Conservation (phyloP, 2,329 filamentous ascomycete species). For the Colletotrichum destructivum region DNA sequence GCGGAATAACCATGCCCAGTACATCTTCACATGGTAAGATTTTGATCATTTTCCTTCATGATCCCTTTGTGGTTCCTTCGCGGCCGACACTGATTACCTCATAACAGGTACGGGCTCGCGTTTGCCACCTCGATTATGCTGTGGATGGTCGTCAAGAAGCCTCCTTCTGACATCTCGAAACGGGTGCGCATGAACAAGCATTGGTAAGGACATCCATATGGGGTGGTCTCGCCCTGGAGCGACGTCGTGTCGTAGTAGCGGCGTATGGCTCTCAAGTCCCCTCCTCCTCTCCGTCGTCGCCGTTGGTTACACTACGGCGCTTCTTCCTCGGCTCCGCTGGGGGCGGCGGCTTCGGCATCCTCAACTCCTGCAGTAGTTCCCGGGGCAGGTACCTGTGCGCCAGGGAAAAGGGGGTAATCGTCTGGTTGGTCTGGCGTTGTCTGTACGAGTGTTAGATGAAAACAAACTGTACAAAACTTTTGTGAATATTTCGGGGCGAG, state of each 20-base stretch:
- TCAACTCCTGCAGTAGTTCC: conserved; percentile 86
- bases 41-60: not conserved
- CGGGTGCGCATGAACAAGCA: conserved; percentile 83
- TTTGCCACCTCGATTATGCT: conserved; percentile 94
- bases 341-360: conserved; percentile 69
- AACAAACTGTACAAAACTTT: conserved; percentile 19
- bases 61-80: not conserved
- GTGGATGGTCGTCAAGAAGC: conserved; percentile 94
- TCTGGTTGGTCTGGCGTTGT: conserved; percentile 81
- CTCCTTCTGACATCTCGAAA: conserved; percentile 79
- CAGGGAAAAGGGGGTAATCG: conserved; percentile 86
- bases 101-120: conserved; percentile 84
- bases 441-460: conserved; percentile 62
- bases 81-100: conserved; percentile 26
- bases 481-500: conserved; percentile 26
- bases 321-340: conserved; percentile 66
- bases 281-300: conserved; percentile 37
- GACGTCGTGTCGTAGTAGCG: conserved; percentile 42
- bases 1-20: conserved; percentile 96
- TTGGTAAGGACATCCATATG: conserved; percentile 66
- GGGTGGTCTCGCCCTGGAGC: not conserved
- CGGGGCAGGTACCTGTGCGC: conserved; percentile 86
- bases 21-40: conserved; percentile 95
- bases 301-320: conserved; percentile 49
- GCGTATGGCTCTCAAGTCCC: conserved; percentile 18